Evolutionary conservation across 148 eudicot genomes (phyloP), one percentile per base, ranked within the genome.

Genomic region (Silene uniflora): DNA sequence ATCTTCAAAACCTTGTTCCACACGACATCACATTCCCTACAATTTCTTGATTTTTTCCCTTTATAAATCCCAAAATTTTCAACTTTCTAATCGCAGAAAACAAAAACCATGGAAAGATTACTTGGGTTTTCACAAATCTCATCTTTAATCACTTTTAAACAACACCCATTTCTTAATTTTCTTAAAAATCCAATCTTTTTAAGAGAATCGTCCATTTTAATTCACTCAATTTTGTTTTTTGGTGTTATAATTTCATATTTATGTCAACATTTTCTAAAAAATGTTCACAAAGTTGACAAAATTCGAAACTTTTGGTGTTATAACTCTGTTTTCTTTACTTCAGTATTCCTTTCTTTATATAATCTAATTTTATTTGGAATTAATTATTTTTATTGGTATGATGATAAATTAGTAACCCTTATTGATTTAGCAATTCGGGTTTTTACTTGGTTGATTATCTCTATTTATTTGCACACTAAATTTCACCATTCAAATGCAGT

Each of bases 341-440:
- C 76, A 49, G 67, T 85, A 23, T 58, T 27, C 18, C 72, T 92
- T 32, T 75, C 84, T 27, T 14, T 85, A 13, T 83, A 81, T 69
- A 82, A 84, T 83, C 22, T 87, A 25, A 69, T 70, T 59, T 49
- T 88, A 3, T 85, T 85, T 80, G 76, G 80, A 1, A 73, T 88
- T 47, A 76, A 63, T 76, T 81, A 75, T 61, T 89, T 87, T 60
- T 84, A 79, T 56, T 91, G 91, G 93, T 88, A 85, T 83, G 77
- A 83, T 66, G 93, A 84, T n/a, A 82, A 73, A 59, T 56, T 83
- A 5, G 64, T 76, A 0, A 79, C 81, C 70, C 69, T 88, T 71
- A 71, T 78, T 76, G 93, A 88, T 83, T 85, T 87, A 32, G 69
- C 60, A 23, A 7, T 82, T 12, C 87, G 75, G 75, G 62, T 84